Conservation (phyloP, 495 filamentous ascomycete genomes). For the Oidiodendron maius region DNA sequence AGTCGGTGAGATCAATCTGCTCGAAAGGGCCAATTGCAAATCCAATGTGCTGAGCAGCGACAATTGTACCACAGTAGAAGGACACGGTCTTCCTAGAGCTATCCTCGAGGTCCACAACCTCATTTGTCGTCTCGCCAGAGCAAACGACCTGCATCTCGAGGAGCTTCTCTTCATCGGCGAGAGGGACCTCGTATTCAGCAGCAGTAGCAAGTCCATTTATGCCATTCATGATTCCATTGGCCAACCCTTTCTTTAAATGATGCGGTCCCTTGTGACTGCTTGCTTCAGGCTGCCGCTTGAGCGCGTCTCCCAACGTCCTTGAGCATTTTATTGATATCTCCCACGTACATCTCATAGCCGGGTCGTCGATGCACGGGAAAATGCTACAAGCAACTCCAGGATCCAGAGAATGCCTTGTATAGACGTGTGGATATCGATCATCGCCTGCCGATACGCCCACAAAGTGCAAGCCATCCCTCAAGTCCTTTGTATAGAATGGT, state of each 20-base stretch:
- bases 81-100: conserved; percentile 74
- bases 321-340: conserved; percentile 81
- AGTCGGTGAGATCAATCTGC: conserved; percentile 82
- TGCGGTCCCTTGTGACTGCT: conserved; percentile 2
- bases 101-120: conserved; percentile 67
- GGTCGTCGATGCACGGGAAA: conserved; percentile 89
- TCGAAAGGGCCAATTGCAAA: conserved; percentile 95
- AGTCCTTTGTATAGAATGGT: conserved; percentile 65
- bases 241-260: conserved; percentile 12
- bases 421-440: conserved; percentile 79
- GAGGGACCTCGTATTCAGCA: conserved; percentile 27
- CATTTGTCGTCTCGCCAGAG: conserved; percentile 80
- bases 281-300: conserved; percentile 29
- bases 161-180: conserved; percentile 72
- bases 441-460: conserved; percentile 77
- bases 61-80: conserved; percentile 63
- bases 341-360: conserved; percentile 73
- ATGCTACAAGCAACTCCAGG: conserved; percentile 77
- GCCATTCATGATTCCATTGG: conserved; percentile 17
- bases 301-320: conserved; percentile 78
- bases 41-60: conserved; percentile 81
- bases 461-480: conserved; percentile 85
- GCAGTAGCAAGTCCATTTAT: conserved; percentile 16
- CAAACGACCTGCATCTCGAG: conserved; percentile 86
- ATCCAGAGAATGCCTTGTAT: conserved; percentile 72